These are phyloP conservation scores for Syzygium oleosum DNA, from an alignment of 345 rosid species.

Conservation along the genomic window DNA sequence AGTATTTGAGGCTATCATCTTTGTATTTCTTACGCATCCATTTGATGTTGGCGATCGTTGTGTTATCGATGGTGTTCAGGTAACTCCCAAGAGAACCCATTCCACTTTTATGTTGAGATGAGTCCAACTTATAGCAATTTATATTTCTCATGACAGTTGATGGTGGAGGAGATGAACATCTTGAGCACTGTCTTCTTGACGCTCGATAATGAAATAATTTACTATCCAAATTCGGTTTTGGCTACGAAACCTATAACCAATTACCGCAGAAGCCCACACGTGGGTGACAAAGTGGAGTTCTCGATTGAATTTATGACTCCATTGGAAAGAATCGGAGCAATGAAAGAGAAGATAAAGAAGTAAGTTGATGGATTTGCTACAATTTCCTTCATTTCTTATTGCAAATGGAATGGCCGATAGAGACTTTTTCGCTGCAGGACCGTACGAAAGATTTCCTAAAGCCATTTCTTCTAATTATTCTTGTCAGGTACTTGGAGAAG, in stretches of 20 bases:
- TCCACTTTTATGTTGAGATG: not conserved
- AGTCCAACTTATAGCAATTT: not conserved
- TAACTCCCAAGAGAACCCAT: conserved; percentile 3
- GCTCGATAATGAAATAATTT: conserved; percentile 64
- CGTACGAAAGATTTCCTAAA: not conserved
- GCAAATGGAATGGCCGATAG: not conserved
- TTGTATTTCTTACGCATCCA: conserved; percentile 84
- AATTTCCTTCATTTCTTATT: not conserved
- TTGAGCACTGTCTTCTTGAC: conserved; percentile 70
- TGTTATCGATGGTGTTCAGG: conserved; percentile 65
- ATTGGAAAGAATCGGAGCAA: conserved; percentile 33
- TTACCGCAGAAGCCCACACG: conserved; percentile 67
- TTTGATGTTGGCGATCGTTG: conserved; percentile 94
- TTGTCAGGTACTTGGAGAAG: conserved; percentile 29
- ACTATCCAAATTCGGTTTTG: conserved; percentile 68
- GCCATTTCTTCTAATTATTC: not conserved
- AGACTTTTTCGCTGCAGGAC: not conserved
- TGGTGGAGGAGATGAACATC: conserved; percentile 88
- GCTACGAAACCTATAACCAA: conserved; percentile 69
- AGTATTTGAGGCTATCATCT: conserved; percentile 60
- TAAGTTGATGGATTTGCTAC: conserved; percentile 1
- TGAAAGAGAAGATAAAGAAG: conserved; percentile 45
- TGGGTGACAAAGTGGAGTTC: conserved; percentile 72
- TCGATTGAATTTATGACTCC: conserved; percentile 66
- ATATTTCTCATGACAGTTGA: conserved; percentile 3